Evolutionary conservation across 768 basidiomycete species (phyloP).

Genomic region (Lactarius indigo): DNA sequence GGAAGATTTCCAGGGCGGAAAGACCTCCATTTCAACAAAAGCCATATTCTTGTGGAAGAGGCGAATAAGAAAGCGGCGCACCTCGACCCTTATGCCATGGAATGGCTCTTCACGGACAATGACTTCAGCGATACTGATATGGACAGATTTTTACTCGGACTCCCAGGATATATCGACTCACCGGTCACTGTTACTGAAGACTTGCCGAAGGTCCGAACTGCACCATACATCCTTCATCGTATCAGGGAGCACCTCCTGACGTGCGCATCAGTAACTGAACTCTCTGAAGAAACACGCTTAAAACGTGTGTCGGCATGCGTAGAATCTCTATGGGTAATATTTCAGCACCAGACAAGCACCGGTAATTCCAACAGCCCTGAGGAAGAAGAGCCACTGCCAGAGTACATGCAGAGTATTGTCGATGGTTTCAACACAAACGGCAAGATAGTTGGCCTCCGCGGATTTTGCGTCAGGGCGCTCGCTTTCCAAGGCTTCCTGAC

Average conservation of each 20-base stretch:
- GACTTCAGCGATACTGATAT: slow-evolving; percentile 13
- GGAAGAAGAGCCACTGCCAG: not conserved
- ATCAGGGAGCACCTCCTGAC: slow-evolving; percentile 11
- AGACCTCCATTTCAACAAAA: not conserved
- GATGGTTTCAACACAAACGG: not conserved
- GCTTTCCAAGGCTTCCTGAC: slow-evolving; percentile 3
- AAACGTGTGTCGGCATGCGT: slow-evolving; percentile 2
- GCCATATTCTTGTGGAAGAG: not conserved
- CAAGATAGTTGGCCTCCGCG: not conserved
- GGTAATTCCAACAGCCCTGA: not conserved
- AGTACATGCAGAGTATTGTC: not conserved
- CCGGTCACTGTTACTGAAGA: not conserved
- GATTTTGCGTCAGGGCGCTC: slow-evolving; percentile 3
- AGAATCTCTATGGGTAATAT: slow-evolving; percentile 3
- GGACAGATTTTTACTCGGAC: slow-evolving; percentile 11
- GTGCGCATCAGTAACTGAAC: not conserved
- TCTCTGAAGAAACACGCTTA: slow-evolving; percentile 1
- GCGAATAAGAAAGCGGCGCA: not conserved
- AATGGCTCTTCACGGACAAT: slow-evolving; percentile 10
- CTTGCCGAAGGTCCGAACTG: not conserved
- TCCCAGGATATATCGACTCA: slow-evolving; percentile 15
- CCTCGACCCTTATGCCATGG: slow-evolving; percentile 9
- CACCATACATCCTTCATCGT: not conserved
- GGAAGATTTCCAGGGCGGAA: not conserved
- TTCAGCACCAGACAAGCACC: not conserved